A percentile compares a stretch with the other conserved stretches of the same genome.
phyloP scores from a whole-genome alignment of 192 early-diverging fungal species.

The Podila minutissima region DNA sequence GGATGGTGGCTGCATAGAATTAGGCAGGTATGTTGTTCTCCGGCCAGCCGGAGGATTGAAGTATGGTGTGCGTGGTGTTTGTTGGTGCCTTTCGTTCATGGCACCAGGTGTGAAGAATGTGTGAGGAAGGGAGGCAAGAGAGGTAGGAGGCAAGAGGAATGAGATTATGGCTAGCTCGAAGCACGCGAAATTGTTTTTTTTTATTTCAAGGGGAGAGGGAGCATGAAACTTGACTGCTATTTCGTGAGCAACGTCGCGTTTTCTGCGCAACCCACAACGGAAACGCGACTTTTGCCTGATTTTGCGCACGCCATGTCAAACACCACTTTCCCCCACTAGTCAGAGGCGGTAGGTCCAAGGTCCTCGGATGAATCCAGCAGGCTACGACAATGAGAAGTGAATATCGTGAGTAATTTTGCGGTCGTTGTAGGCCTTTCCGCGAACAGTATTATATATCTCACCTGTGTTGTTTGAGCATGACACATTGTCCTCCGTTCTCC shows the following conservation, averaged over 20 bases:
- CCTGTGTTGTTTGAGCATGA: slow-evolving; percentile 83
- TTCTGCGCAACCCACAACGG: background rate
- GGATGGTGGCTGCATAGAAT: slow-evolving; percentile 14
- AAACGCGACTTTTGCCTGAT: background rate
- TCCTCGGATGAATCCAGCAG: slow-evolving; percentile 13
- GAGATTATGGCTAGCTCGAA: background rate
- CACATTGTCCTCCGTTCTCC: slow-evolving; percentile 91
- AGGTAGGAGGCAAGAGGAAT: too few species aligned
- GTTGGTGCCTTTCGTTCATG: slow-evolving; percentile 5
- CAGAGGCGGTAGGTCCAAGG: background rate
- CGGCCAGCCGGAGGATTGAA: background rate
- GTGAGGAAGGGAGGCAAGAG: background rate
- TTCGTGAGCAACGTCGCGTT: too few species aligned
- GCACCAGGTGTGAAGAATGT: background rate
- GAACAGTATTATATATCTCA: slow-evolving; percentile 4
- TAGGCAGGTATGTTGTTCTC: background rate
- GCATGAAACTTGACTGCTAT: background rate
- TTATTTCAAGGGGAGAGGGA: background rate
- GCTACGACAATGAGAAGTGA: background rate
- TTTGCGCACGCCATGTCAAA: background rate
- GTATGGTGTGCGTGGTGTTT: slow-evolving; percentile 6
- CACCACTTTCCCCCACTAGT: background rate
- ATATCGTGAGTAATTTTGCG: background rate
- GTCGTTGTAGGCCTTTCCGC: background rate
- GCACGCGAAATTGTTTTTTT: slow-evolving; percentile 13